These are phyloP conservation scores for Trichophyton mentagrophytes DNA, from an alignment of 2,329 filamentous ascomycete genomes.

Conservation along the genomic window DNA sequence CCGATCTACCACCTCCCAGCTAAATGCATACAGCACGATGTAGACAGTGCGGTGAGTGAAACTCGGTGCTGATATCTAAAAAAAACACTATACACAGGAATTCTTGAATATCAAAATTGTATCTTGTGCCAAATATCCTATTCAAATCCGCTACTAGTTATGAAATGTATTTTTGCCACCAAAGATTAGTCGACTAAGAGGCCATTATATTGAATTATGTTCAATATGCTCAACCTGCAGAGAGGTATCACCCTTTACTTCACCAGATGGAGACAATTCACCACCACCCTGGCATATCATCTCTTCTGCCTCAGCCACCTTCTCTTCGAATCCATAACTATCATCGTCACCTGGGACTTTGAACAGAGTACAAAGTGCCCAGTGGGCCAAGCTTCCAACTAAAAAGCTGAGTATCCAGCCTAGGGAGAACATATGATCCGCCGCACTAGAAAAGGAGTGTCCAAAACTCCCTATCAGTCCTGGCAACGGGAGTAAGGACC, in stretches of 20 bases:
- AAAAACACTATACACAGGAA: too few relatives aligned
- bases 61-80: too few relatives aligned
- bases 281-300: constrained; percentile 1
- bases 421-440: constrained; percentile 16
- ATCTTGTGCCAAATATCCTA: too few relatives aligned
- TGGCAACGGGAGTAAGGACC: constrained; percentile 15
- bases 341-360: constrained; percentile 11
- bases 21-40: not conserved
- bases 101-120: too few relatives aligned
- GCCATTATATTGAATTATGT: not conserved
- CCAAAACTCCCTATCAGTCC: constrained; percentile 16
- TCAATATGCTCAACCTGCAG: not conserved
- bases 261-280: not conserved
- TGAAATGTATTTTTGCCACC: not conserved
- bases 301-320: constrained; percentile 8
- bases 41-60: not conserved
- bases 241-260: not conserved
- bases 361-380: constrained; percentile 10
- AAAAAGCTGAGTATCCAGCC: constrained; percentile 18
- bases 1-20: constrained; percentile 35
- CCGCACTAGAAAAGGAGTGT: constrained; percentile 9
- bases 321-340: constrained; percentile 8
- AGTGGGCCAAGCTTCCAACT: constrained; percentile 14
- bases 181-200: not conserved
- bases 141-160: too few relatives aligned